Conservation (phyloP, 2,329 filamentous ascomycete genomes). For the Stagonosporopsis chrysanthemi region DNA sequence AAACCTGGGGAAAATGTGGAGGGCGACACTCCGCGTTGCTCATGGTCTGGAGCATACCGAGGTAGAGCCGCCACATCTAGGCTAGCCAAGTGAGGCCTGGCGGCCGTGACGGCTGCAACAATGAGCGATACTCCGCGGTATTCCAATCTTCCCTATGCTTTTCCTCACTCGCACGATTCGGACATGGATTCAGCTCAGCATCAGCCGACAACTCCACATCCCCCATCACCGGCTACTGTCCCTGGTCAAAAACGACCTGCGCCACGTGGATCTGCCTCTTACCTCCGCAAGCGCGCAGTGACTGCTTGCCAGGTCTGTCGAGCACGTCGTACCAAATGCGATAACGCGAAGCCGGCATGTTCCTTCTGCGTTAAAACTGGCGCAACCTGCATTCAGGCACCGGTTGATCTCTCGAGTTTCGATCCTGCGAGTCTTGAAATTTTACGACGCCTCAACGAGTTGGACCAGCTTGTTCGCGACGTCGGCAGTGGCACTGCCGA, state of each 20-base stretch:
- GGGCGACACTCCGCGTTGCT: neutral
- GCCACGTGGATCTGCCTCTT: conserved; percentile 23
- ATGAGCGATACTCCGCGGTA: conserved; percentile 4
- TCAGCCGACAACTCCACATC: neutral
- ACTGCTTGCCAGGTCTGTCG: conserved; percentile 25
- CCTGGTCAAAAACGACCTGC: conserved; percentile 19
- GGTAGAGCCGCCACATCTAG: too few species aligned
- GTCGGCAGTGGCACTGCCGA: neutral
- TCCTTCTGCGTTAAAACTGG: conserved; percentile 20
- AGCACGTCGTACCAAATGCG: conserved; percentile 22
- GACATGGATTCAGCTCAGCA: conserved; percentile 1
- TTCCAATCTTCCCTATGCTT: neutral
- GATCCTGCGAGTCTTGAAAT: conserved; percentile 25
- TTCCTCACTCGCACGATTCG: neutral
- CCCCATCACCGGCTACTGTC: neutral
- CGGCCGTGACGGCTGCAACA: neutral
- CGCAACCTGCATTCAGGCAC: conserved; percentile 18
- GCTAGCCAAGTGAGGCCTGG: too few species aligned
- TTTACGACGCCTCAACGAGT: conserved; percentile 16
- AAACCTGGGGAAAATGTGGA: conserved; percentile 5
- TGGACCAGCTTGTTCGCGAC: conserved; percentile 10
- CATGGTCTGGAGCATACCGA: too few species aligned
- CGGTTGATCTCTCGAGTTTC: conserved; percentile 21
- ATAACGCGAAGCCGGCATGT: conserved; percentile 21
- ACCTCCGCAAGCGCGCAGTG: conserved; percentile 24